phyloP scores from a whole-genome alignment of 192 early-diverging fungal genomes.

The Podochytrium sp. region DNA sequence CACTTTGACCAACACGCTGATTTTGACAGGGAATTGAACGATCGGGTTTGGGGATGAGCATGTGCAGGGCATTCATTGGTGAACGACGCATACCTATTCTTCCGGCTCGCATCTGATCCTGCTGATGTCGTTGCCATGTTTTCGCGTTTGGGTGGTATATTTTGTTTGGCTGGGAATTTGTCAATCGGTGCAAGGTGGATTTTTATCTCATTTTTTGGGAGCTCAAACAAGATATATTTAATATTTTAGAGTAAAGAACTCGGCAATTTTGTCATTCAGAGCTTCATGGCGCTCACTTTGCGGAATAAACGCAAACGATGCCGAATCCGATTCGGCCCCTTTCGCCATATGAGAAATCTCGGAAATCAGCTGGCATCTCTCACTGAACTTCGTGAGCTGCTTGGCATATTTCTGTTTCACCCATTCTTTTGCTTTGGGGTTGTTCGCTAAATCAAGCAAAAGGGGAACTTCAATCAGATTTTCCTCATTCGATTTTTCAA shows the following conservation, averaged over 20 bases:
- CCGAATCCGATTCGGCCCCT: neutral
- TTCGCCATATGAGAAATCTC: neutral
- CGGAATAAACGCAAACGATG: conserved; percentile 7
- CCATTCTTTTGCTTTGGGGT: conserved; percentile 49
- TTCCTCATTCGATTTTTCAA: neutral
- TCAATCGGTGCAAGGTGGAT: neutral
- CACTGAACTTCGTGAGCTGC: conserved; percentile 42
- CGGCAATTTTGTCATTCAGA: conserved; percentile 2
- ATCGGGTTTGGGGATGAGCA: neutral
- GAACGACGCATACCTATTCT: conserved; percentile 15
- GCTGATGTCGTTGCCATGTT: neutral
- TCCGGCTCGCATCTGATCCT: neutral
- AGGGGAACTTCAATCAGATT: neutral
- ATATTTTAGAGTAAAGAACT: conserved; percentile 7
- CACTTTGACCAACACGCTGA: conserved; percentile 86
- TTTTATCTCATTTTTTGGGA: no score
- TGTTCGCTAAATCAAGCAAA: conserved; percentile 44
- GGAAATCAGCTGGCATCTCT: conserved; percentile 44
- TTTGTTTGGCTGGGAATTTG: no score
- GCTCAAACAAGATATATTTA: no score
- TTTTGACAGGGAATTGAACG: neutral
- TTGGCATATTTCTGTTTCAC: conserved; percentile 36
- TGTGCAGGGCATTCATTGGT: neutral
- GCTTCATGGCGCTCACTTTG: neutral
- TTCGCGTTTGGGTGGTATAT: no score